Evolutionary conservation across 1,284 basidiomycete species (phyloP), one percentile per base, ranked within the genome.

Genomic region (Ganoderma leucocontextum): DNA sequence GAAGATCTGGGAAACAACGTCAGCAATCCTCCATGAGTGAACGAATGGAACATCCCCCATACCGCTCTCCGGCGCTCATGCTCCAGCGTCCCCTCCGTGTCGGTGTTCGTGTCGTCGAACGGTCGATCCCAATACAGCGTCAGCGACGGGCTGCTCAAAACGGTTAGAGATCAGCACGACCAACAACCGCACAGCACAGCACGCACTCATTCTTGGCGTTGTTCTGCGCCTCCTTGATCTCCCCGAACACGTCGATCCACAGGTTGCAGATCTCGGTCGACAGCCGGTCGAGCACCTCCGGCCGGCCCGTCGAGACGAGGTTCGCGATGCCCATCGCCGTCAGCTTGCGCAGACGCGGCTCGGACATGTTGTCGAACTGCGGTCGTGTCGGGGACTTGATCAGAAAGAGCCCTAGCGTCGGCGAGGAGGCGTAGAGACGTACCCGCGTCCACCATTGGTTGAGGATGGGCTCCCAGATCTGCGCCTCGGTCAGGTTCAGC

Each of bases 161-260:
- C n/a, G 25, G 38, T 39, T 9, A 55, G 35, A 22, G 2, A 10
- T 8, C 25, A 39, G 17, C 19, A 19, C 8, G 25, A 47, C 2
- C 36, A 2, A 10, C 49, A 15, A 55, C 38, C 10, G n/a, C 42
- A 35, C 35, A 33, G 29, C 22, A 38, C 3, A 49, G 62, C 58
- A 68, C 74, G 64, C 82, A 82, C 67, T 82, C 82, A 49, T 82
- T 41, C 7, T 35, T 52, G 17, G 41, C 80, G 7, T 82, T 79
- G 29, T 78, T 79, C 69, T 86, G 81, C 0, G 89, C 89, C 78
- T 96, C 94, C 75, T 90, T 93, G 65, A 96, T 84, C 78, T 97
- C 95, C 13, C 91, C 93, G 55, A 97, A 91, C 5, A 96, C 95
- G 75, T 97, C 95, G 60, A 95, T 82, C 93, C 95, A 97, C 53